These are phyloP conservation scores for Jackrogersella minutella DNA, from an alignment of 495 filamentous ascomycete species.

Conservation along the genomic window DNA sequence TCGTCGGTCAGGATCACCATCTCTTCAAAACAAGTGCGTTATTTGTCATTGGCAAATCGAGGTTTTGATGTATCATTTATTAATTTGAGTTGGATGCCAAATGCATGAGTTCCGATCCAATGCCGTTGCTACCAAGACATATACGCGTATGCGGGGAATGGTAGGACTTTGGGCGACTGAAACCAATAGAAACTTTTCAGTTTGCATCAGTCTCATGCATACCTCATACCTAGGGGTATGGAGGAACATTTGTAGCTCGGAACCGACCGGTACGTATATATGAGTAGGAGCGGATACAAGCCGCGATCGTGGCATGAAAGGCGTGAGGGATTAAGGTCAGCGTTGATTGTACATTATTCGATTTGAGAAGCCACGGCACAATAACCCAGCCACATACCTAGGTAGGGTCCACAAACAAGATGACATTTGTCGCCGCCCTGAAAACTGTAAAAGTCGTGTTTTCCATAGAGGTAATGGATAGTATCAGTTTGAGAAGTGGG, in stretches of 20 bases:
- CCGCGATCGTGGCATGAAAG: neutral
- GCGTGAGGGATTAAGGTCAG: neutral
- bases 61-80: neutral
- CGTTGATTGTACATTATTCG: neutral
- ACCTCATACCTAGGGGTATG: too few relatives aligned
- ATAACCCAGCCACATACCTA: neutral
- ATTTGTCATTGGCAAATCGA: conserved; percentile 13
- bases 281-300: neutral
- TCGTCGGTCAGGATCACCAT: neutral
- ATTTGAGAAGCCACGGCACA: neutral
- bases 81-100: neutral
- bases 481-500: neutral
- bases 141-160: neutral
- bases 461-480: neutral
- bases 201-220: neutral
- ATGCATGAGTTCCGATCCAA: neutral
- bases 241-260: neutral
- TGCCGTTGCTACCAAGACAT: too few relatives aligned
- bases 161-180: neutral
- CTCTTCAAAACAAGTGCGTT: neutral
- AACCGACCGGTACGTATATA: neutral
- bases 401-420: neutral
- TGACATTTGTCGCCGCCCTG: neutral
- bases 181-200: neutral
- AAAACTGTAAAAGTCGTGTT: neutral